Percentiles rank a stretch among this genome's conserved stretches.
Evolutionary conservation across 257 asterid genomes (phyloP).

Genomic region (Lantana camara): DNA sequence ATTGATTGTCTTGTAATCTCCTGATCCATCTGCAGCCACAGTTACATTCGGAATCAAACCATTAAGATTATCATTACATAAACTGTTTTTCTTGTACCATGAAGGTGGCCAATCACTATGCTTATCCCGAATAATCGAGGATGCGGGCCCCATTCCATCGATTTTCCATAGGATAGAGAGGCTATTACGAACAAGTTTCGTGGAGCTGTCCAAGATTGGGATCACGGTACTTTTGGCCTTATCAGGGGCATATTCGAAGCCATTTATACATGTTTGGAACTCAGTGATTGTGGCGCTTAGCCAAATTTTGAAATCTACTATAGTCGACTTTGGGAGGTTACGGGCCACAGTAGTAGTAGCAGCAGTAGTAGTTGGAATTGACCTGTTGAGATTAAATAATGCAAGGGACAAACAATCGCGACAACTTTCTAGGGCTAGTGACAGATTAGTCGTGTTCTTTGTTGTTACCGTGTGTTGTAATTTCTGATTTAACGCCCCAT

Average conservation of each 20-base stretch:
- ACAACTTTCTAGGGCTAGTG: constrained; percentile 19
- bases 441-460: neutral
- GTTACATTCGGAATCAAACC: constrained; percentile 2
- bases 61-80: neutral
- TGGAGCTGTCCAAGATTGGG: constrained; percentile 16
- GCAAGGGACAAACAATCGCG: constrained; percentile 9
- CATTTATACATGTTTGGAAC: constrained; percentile 28
- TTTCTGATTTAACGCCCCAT: too few species aligned
- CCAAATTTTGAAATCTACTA: constrained; percentile 20
- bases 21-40: constrained; percentile 40
- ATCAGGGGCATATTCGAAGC: constrained; percentile 13
- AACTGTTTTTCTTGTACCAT: constrained; percentile 17
- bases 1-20: constrained; percentile 21
- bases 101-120: constrained; percentile 8
- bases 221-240: neutral
- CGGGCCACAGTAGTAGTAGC: too few species aligned
- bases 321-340: neutral
- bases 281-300: constrained; percentile 19
- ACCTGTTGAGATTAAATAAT: constrained; percentile 3
- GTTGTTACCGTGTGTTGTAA: neutral
- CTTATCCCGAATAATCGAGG: too few species aligned
- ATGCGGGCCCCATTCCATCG: neutral
- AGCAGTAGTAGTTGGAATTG: neutral
- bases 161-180: constrained; percentile 16
- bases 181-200: constrained; percentile 1